A percentile compares a stretch with the other conserved stretches of the same genome.
phyloP scores from a whole-genome alignment of 2,329 filamentous ascomycete genomes.

The Colletotrichum viniferum region DNA sequence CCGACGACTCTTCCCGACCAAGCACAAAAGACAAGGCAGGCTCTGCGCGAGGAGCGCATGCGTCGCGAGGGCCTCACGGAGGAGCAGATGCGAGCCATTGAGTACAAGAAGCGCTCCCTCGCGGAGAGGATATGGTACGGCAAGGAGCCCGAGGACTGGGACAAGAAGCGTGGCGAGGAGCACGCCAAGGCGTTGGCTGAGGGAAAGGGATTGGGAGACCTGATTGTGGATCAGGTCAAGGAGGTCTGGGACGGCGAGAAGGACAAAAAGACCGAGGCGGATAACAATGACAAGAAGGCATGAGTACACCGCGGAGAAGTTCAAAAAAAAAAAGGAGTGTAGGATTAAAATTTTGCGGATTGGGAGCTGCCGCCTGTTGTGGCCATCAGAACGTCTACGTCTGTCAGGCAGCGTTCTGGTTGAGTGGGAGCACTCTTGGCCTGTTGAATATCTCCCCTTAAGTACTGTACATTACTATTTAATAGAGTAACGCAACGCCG shows the following conservation, averaged over 20 bases:
- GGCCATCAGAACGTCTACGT: background rate
- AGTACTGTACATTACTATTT: slow-evolving; percentile 10
- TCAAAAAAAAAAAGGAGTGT: no score
- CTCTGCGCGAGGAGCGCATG: slow-evolving; percentile 42
- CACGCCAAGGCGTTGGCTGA: slow-evolving; percentile 59
- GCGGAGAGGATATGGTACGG: slow-evolving; percentile 64
- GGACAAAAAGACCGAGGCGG: slow-evolving; percentile 19
- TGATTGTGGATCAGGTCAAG: slow-evolving; percentile 61
- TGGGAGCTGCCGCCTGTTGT: background rate
- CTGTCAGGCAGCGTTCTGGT: background rate
- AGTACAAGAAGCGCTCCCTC: slow-evolving; percentile 28
- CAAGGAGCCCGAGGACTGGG: slow-evolving; percentile 58
- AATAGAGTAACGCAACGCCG: background rate
- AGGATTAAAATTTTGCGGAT: background rate
- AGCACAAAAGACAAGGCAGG: slow-evolving; percentile 50
- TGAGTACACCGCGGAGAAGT: background rate
- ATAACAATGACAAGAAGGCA: slow-evolving; percentile 20
- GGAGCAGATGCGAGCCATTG: slow-evolving; percentile 29
- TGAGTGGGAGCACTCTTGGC: background rate
- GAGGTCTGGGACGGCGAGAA: slow-evolving; percentile 51
- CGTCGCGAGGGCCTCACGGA: slow-evolving; percentile 21
- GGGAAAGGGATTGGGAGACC: slow-evolving; percentile 59
- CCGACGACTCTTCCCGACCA: slow-evolving; percentile 62
- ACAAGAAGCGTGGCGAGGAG: slow-evolving; percentile 53
- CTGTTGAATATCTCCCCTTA: slow-evolving; percentile 2